Evolutionary conservation across 2,329 filamentous ascomycete species (phyloP).

Genomic region (Penicillium sp.): DNA sequence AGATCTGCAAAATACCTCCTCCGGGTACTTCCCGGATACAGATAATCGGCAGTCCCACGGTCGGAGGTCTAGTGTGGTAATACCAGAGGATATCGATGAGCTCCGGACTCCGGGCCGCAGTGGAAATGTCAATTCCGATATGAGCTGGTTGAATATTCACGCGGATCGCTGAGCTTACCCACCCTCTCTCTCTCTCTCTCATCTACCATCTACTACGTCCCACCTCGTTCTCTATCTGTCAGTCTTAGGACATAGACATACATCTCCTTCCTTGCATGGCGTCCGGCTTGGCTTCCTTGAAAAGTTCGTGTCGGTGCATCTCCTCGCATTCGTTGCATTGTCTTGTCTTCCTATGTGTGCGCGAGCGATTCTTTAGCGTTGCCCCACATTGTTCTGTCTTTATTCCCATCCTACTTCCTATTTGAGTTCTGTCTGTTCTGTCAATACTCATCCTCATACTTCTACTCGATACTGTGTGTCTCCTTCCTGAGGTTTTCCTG

Average conservation of each 20-base stretch:
- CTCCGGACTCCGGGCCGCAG: slow-evolving; percentile 20
- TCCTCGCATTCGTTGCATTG: slow-evolving; percentile 15
- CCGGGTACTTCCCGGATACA: slow-evolving; percentile 16
- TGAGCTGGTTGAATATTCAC: slow-evolving; percentile 50
- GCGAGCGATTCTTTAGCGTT: slow-evolving; percentile 27
- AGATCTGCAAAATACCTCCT: slow-evolving; percentile 21
- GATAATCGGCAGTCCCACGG: slow-evolving; percentile 23
- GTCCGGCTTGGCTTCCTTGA: slow-evolving; percentile 18
- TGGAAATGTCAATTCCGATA: slow-evolving; percentile 42
- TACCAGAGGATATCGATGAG: slow-evolving; percentile 35
- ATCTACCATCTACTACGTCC: too few species aligned
- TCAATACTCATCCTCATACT: neutral
- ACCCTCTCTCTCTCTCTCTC: neutral
- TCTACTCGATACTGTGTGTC: neutral
- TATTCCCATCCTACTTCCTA: neutral
- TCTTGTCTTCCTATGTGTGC: slow-evolving; percentile 14
- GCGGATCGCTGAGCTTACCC: slow-evolving; percentile 27
- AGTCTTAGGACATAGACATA: too few species aligned
- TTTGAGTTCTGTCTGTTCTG: neutral
- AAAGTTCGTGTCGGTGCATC: slow-evolving; percentile 14
- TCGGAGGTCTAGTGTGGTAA: slow-evolving; percentile 38
- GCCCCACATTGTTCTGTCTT: slow-evolving; percentile 9
- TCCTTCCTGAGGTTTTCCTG: neutral
- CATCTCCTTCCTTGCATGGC: slow-evolving; percentile 12
- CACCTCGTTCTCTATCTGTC: neutral